A percentile compares a stretch with the other conserved stretches of the same genome.
phyloP scores from a whole-genome alignment of 2,329 filamentous ascomycete genomes.

The Thelonectria discophora region DNA sequence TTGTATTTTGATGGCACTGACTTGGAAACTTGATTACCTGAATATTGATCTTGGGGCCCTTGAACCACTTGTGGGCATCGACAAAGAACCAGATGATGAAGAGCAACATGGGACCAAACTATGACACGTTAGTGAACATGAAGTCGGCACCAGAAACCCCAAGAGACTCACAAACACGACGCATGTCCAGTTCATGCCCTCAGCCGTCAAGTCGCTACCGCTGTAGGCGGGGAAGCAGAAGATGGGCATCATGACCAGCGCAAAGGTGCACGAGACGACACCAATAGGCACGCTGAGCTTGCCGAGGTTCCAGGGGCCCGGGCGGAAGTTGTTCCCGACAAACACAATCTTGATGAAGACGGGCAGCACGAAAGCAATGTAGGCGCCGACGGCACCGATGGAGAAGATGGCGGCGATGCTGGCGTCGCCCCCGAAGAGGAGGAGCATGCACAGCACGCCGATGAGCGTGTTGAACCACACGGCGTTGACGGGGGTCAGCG shows the following conservation, averaged over 20 bases:
- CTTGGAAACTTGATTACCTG: not conserved
- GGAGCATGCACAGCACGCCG: conserved; percentile 24
- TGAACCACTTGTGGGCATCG: conserved; percentile 27
- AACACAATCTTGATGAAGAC: conserved; percentile 27
- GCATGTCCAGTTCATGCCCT: conserved; percentile 28
- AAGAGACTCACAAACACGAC: conserved; percentile 21
- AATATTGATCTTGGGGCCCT: conserved; percentile 26
- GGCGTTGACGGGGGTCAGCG: conserved; percentile 21
- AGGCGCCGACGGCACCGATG: conserved; percentile 22
- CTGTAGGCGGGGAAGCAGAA: conserved; percentile 23
- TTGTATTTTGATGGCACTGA: not conserved
- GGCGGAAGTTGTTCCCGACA: conserved; percentile 26
- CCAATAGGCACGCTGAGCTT: conserved; percentile 17
- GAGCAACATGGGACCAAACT: conserved; percentile 15
- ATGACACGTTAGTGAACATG: no score
- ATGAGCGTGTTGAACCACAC: conserved; percentile 27
- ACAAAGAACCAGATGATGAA: conserved; percentile 24
- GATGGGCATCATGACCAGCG: conserved; percentile 27
- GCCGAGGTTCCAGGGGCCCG: conserved; percentile 26
- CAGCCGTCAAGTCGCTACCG: conserved; percentile 12
- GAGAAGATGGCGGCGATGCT: conserved; percentile 27
- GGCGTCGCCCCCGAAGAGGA: conserved; percentile 23
- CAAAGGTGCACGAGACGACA: conserved; percentile 15
- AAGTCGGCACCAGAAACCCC: no score
- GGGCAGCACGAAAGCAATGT: conserved; percentile 23